Evolutionary conservation across 768 basidiomycete species (phyloP).

Genomic region (Boletus patriciae): DNA sequence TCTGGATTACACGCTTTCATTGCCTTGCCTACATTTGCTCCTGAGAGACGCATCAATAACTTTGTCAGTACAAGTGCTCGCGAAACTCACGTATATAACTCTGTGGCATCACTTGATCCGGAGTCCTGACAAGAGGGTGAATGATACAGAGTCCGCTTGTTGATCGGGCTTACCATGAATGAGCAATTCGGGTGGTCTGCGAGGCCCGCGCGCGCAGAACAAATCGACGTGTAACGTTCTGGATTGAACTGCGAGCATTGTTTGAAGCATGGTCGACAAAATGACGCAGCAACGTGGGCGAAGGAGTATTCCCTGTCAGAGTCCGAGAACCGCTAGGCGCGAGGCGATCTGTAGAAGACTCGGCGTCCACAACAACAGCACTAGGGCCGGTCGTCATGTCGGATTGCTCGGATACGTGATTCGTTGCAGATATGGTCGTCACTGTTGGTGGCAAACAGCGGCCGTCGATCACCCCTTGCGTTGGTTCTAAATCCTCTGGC

Average conservation of each 20-base stretch:
- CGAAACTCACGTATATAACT: background rate
- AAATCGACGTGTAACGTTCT: background rate
- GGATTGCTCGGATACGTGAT: background rate
- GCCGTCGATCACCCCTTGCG: constrained; percentile 61
- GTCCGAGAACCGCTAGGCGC: too few relatives aligned
- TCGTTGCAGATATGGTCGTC: background rate
- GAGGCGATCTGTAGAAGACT: background rate
- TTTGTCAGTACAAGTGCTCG: too few relatives aligned
- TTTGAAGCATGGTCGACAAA: background rate
- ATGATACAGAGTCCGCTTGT: background rate
- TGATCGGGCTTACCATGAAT: background rate
- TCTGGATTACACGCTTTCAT: background rate
- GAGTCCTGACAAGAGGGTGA: background rate
- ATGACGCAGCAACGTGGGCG: background rate
- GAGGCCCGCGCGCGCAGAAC: background rate
- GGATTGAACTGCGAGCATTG: background rate
- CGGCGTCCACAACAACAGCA: constrained; percentile 46
- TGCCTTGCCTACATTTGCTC: background rate
- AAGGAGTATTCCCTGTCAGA: background rate
- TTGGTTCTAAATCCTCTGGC: background rate
- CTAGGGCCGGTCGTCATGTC: background rate
- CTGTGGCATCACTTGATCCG: background rate
- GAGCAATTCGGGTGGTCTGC: background rate
- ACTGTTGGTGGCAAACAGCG: constrained; percentile 22
- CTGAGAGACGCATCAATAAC: background rate